These are phyloP conservation scores for Peniophora sp. DNA, from an alignment of 1,284 basidiomycete genomes.

Conservation along the genomic window DNA sequence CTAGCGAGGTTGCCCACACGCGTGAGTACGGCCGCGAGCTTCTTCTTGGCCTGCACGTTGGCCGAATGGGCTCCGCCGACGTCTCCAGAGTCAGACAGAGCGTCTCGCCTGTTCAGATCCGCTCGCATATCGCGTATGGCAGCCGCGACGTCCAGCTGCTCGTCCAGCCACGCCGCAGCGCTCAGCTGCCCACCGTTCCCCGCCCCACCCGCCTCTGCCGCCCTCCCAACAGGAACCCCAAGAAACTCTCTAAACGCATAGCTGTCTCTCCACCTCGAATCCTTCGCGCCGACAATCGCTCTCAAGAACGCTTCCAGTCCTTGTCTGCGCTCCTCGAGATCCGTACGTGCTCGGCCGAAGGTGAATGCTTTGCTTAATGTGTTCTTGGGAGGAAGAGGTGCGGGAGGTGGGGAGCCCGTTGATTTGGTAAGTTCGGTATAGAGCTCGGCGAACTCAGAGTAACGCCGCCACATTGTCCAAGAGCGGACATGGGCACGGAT, in stretches of 20 bases:
- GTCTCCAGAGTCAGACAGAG: constrained; percentile 70
- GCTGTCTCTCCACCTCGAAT: constrained; percentile 75
- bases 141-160: constrained; percentile 70
- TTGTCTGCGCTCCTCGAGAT: constrained; percentile 64
- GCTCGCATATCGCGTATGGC: constrained; percentile 75
- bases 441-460: constrained; percentile 89
- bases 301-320: constrained; percentile 84
- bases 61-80: constrained; percentile 67
- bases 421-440: constrained; percentile 74
- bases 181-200: constrained; percentile 45
- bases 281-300: constrained; percentile 74
- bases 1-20: constrained; percentile 66
- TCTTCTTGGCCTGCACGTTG: constrained; percentile 79
- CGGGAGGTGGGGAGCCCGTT: constrained; percentile 66
- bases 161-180: constrained; percentile 76
- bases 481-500: constrained; percentile 79
- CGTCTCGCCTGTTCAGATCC: constrained; percentile 80
- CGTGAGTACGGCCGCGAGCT: constrained; percentile 67
- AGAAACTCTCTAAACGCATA: constrained; percentile 85
- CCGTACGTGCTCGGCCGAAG: constrained; percentile 40
- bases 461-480: constrained; percentile 90
- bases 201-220: constrained; percentile 24
- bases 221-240: constrained; percentile 65
- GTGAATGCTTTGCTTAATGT: constrained; percentile 36
- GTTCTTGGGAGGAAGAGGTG: constrained; percentile 76